Evolutionary conservation across 2,329 filamentous ascomycete genomes (phyloP), one percentile per base, ranked within the genome.

Genomic region (Neofusicoccum sp.): DNA sequence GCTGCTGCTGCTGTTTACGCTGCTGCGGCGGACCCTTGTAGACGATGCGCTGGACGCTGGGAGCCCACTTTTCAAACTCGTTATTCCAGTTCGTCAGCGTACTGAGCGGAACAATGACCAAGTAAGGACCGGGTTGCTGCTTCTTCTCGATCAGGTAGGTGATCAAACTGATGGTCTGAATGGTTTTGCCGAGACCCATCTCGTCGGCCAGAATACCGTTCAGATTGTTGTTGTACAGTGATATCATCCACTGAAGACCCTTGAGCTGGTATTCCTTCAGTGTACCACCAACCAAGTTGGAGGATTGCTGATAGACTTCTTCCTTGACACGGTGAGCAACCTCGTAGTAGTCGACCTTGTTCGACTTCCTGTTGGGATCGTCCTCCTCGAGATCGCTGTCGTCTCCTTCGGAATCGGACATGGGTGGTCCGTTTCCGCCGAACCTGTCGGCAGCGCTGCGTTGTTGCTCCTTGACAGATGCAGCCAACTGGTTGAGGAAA

Each of bases 181-280:
- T 99, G 0, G 95, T 99, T 80, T 99, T 99, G 76, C 95, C 95
- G 66, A 99, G 90, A 88, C 95, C 95, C 95, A 99, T 99, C 78
- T 99, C 95, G 71, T 99, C 95, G 62, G 95, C 95, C 69, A 99
- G 82, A 66, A 99, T 98, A 84, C 95, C 95, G 75, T 99, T 99
- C 66, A 99, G 85, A 77, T 97, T 99, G 82, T 99, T 99, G 87
- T 99, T 99, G 84, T 98, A 99, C 12, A 99, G 84, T 12, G 95
- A 99, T 63, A 99, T 88, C 95, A 99, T 99, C 95, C 95, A 99
- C 76, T 99, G 93, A 49, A 99, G 80, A 84, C 95, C 95, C 86
- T 97, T 98, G 77, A 99, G 68, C 78, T 99, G 95, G 77, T 99
- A 99, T 75, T 99, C 95, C 76, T 99, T 99, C 66, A 99, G 82